Evolutionary conservation across 352 stramenopile species (phyloP).

Genomic region (Phytophthora melonis): DNA sequence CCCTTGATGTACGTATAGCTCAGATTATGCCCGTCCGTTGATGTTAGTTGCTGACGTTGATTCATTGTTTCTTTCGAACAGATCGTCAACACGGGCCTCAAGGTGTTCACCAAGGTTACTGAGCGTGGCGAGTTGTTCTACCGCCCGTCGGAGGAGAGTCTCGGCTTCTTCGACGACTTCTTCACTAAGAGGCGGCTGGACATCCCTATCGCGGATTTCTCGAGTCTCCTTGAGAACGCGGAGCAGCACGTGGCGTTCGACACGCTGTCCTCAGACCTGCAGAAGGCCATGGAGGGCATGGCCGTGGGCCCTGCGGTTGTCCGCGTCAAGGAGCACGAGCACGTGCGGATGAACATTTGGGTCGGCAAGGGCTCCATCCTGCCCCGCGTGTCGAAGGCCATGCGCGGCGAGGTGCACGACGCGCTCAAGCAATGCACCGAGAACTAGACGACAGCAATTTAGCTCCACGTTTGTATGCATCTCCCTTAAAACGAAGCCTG

Average conservation of each 20-base stretch:
- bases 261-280: slow-evolving; percentile 47
- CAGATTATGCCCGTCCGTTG: background rate
- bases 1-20: slow-evolving; percentile 57
- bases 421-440: slow-evolving; percentile 42
- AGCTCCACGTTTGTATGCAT: background rate
- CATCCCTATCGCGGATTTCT: slow-evolving; percentile 56
- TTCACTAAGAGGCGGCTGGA: slow-evolving; percentile 84
- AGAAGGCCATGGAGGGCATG: slow-evolving; percentile 44
- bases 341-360: slow-evolving; percentile 82
- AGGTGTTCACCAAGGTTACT: slow-evolving; percentile 88
- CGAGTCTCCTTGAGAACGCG: slow-evolving; percentile 51
- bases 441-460: slow-evolving; percentile 19
- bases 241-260: slow-evolving; percentile 67
- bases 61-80: slow-evolving; percentile 30
- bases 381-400: slow-evolving; percentile 79
- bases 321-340: slow-evolving; percentile 45
- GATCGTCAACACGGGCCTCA: slow-evolving; percentile 94
- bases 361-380: slow-evolving; percentile 75
- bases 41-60: background rate
- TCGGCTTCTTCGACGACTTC: slow-evolving; percentile 87
- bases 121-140: slow-evolving; percentile 80
- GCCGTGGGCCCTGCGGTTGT: slow-evolving; percentile 70
- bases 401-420: slow-evolving; percentile 63
- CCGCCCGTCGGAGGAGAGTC: slow-evolving; percentile 87
- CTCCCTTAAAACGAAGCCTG: slow-evolving; percentile 6